Evolutionary conservation across 768 basidiomycete species (phyloP), one percentile per base, ranked within the genome.

Genomic region (Russula ochroleuca): DNA sequence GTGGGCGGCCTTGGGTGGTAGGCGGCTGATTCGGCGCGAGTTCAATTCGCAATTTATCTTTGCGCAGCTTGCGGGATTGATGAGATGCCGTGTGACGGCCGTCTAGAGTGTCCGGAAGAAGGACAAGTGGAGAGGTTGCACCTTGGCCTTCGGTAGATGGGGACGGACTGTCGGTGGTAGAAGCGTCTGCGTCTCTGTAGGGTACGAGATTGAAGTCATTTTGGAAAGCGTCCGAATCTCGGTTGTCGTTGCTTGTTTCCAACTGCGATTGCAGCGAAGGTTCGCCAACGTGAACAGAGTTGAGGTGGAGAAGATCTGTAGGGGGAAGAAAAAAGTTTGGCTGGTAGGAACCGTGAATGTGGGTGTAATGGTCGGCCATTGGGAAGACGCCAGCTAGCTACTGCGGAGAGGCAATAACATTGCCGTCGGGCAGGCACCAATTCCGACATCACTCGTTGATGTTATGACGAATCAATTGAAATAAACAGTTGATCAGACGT

Each of bases 1-100:
- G 80, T 23, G 83, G 85, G 68, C 82, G 90, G n/a, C 90, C 90
- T 72, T 91, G 87, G 0, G 88, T 87, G 0, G 90, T 92, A 49
- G 87, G 83, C 2, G 90, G 90, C 69, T 92, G 90, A 70, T 87
- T 86, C 4, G 86, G 79, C 2, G 88, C 85, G 38, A 91, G 81
- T 51, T 83, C 84, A 55, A 91, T 86, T 48, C 73, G 83, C 33
- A 81, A 79, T 67, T 85, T 73, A 31, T 69, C 64, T 57, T 38
- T 68, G 17, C 67, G 66, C 13, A 45, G 25, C 23, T 49, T 57
- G 11, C 65, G 65, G 21, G 50, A 4, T 25, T 57, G 56, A 15
- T 17, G 23, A 19, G 41, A 33, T 31, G 65, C 38, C 2, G 25
- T 5, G 31, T 38, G 43, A 21, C 15, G 13, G 1, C 17, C 11